phyloP scores from a whole-genome alignment of 2,329 filamentous ascomycete species.

The Aureobasidium zeae region DNA sequence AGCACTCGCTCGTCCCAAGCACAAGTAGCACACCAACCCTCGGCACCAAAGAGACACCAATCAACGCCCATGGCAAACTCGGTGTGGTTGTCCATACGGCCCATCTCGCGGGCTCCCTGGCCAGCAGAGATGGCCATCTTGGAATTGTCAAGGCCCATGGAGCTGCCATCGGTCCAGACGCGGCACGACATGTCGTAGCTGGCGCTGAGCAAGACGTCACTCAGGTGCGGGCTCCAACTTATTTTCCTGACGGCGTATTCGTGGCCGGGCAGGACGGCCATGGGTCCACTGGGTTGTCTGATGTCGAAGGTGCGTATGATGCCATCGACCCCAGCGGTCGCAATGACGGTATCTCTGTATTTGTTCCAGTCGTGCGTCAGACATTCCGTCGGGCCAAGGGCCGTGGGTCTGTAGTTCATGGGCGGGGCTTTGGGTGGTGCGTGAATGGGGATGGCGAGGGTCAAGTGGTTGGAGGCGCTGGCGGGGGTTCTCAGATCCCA shows the following conservation, averaged over 20 bases:
- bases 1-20: slow-evolving; percentile 90
- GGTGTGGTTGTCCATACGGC: slow-evolving; percentile 83
- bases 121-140: slow-evolving; percentile 22
- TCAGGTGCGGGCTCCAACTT: slow-evolving; percentile 89
- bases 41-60: slow-evolving; percentile 93
- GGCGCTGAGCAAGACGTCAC: slow-evolving; percentile 74
- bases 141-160: slow-evolving; percentile 33
- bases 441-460: slow-evolving; percentile 74
- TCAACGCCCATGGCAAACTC: slow-evolving; percentile 95
- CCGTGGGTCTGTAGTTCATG: slow-evolving; percentile 33
- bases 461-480: slow-evolving; percentile 79
- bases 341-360: slow-evolving; percentile 75
- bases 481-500: slow-evolving; percentile 86
- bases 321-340: slow-evolving; percentile 81
- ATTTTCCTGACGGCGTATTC: slow-evolving; percentile 81
- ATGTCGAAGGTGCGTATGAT: slow-evolving; percentile 86
- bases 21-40: slow-evolving; percentile 89
- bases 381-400: slow-evolving; percentile 62
- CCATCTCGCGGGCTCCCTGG: slow-evolving; percentile 51
- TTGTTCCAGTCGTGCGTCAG: slow-evolving; percentile 99
- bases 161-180: slow-evolving; percentile 78
- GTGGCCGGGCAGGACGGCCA: slow-evolving; percentile 70
- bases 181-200: slow-evolving; percentile 98
- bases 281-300: slow-evolving; percentile 64
- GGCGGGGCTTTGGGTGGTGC: slow-evolving; percentile 47